Evolutionary conservation across 257 asterid species (phyloP).

Genomic region (Pogostemon cablin): DNA sequence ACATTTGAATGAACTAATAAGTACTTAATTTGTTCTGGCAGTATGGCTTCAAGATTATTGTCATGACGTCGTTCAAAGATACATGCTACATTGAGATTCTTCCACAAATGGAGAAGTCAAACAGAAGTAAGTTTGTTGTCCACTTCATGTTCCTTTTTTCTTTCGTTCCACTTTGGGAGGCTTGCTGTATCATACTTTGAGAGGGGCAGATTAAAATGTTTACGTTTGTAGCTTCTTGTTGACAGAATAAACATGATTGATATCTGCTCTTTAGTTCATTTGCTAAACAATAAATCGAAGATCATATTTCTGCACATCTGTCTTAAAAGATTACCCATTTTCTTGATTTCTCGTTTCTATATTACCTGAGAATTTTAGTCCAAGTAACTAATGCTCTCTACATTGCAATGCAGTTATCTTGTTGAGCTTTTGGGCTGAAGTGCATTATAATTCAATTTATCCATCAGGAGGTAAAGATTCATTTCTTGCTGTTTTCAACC

Average conservation of each 20-base stretch:
- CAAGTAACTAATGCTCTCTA: not conserved
- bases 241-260: not conserved
- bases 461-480: conserved; percentile 68
- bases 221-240: not conserved
- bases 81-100: conserved; percentile 90
- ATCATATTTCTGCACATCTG: not conserved
- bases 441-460: conserved; percentile 86
- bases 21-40: conserved; percentile 33
- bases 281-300: not conserved
- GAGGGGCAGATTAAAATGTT: not conserved
- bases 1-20: not conserved
- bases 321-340: not conserved
- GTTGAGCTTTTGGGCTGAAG: conserved; percentile 96
- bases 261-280: not conserved
- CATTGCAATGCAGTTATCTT: conserved; percentile 56
- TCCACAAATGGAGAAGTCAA: conserved; percentile 72
- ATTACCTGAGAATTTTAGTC: not conserved
- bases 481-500: not conserved
- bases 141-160: conserved; percentile 14
- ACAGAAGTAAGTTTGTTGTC: conserved; percentile 57
- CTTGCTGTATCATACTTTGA: not conserved
- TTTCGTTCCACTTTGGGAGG: not conserved
- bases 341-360: conserved; percentile 13
- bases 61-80: conserved; percentile 90
- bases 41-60: conserved; percentile 86